These are phyloP conservation scores for Tolypocladium paradoxum DNA, from an alignment of 2,329 filamentous ascomycete genomes.

Conservation along the genomic window DNA sequence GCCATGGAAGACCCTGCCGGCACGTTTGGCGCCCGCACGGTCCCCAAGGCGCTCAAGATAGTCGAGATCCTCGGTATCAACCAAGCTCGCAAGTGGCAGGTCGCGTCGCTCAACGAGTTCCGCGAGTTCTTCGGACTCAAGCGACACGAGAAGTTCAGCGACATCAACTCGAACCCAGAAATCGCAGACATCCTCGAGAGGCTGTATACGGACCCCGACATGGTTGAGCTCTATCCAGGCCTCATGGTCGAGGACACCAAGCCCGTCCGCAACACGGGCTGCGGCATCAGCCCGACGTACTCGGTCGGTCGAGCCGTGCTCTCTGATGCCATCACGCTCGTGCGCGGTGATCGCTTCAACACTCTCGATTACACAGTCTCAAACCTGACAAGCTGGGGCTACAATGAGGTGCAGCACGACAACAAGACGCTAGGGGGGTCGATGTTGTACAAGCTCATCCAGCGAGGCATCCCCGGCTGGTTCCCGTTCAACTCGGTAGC, in stretches of 20 bases:
- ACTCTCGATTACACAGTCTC: constrained; percentile 35
- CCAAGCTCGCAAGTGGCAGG: constrained; percentile 50
- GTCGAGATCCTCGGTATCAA: constrained; percentile 54
- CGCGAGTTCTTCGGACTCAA: constrained; percentile 51
- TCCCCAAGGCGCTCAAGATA: constrained; percentile 45
- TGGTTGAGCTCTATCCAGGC: constrained; percentile 60
- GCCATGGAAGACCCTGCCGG: constrained; percentile 52
- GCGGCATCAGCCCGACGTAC: constrained; percentile 40
- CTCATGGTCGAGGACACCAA: constrained; percentile 51
- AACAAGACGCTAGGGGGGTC: constrained; percentile 28
- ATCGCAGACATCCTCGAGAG: constrained; percentile 44
- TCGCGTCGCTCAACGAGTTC: constrained; percentile 54
- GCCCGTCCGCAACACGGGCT: constrained; percentile 36
- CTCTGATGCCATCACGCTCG: constrained; percentile 48
- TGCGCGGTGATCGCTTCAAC: constrained; percentile 49
- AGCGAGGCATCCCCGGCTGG: constrained; percentile 32
- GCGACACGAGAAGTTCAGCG: constrained; percentile 43
- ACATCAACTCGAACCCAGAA: constrained; percentile 47
- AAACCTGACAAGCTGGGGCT: constrained; percentile 33
- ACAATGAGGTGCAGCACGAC: constrained; percentile 19
- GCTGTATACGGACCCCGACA: constrained; percentile 52
- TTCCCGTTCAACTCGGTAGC: constrained; percentile 30
- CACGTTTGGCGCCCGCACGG: constrained; percentile 46
- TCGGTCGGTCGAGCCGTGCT: constrained; percentile 45
- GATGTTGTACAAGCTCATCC: constrained; percentile 34